Evolutionary conservation across 2,329 filamentous ascomycete species (phyloP), one percentile per base, ranked within the genome.

Genomic region (Alternaria incomplexa): DNA sequence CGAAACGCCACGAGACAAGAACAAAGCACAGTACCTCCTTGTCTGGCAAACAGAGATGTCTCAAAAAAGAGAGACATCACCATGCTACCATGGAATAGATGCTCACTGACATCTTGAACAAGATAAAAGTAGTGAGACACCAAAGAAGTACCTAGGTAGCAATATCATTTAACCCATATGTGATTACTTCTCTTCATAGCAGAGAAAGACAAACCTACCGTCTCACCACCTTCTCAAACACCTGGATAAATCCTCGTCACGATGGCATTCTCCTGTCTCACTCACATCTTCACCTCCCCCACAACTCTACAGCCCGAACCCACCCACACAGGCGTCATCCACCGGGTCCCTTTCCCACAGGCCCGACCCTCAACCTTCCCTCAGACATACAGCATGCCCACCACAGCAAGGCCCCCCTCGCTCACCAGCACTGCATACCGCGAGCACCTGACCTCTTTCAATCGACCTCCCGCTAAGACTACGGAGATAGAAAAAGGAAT

Each of bases 221-320:
- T 13, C 2, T 6, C 5, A n/a, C 6, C 4, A 3, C 11, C 1
- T 23, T 26, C 7, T 9, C 0, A 23, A 51, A n/a, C 3, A n/a
- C 28, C 7, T 20, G 5, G 15, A 36, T 2, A 22, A 22, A 45
- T 20, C 6, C 2, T 7, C 3, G 28, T n/a, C 5, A 23, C 15
- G 4, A 51, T 51, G 48, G 17, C 20, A 36, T 51, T 51, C 17
- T 36, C 28, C 13, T 51, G 28, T 13, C 20, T 51, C 28, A 23
- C 28, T 1, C 28, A 51, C 13, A 51, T 51, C 17, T 51, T 51
- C 48, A 32, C 17, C 1, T 20, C 20, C 20, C 20, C 20, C 20
- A 20, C 20, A 20, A 20, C 20, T 20, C 20, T 20, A 20, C 20
- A 20, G 20, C 20, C 20, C 20, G 20, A 20, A 20, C 20, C 20